Percentiles rank a stretch among this genome's conserved stretches.
phyloP scores from a whole-genome alignment of 139 green algal genomes.

The Pleodorina starrii region DNA sequence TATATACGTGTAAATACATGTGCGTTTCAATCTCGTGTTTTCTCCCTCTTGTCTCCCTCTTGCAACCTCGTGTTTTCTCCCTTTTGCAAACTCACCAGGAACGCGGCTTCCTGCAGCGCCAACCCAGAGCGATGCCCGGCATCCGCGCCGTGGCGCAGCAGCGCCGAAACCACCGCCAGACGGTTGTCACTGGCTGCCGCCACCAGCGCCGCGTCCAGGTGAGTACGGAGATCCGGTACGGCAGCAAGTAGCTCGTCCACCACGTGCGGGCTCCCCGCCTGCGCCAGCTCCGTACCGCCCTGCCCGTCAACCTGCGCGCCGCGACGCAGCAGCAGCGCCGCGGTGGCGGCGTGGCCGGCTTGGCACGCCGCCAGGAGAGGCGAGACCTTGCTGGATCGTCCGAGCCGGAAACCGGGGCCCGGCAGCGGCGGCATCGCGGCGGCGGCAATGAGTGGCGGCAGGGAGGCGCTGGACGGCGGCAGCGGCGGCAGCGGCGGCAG shows the following conservation, averaged over 20 bases:
- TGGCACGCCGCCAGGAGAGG: neutral
- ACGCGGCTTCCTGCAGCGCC: conserved; percentile 9
- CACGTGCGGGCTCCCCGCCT: neutral
- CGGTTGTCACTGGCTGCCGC: conserved; percentile 13
- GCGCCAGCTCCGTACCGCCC: neutral
- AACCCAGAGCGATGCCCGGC: neutral
- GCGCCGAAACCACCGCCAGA: neutral
- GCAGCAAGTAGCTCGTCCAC: conserved; percentile 1
- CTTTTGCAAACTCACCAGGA: too few relatives aligned
- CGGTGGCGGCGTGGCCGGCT: neutral
- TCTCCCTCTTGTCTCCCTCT: too few relatives aligned
- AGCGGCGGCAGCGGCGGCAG: neutral
- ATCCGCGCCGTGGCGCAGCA: conserved; percentile 11
- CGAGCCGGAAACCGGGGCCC: neutral
- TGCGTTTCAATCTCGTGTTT: too few relatives aligned
- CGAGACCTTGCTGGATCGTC: neutral
- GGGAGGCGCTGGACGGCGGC: neutral
- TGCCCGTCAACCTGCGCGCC: neutral
- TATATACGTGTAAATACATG: too few relatives aligned
- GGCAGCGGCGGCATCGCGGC: neutral
- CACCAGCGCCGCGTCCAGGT: neutral
- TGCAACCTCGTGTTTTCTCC: too few relatives aligned
- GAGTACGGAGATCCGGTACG: neutral
- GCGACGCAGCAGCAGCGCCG: neutral
- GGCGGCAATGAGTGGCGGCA: neutral